A percentile compares a stretch with the other conserved stretches of the same genome.
phyloP scores from a whole-genome alignment of 768 basidiomycete genomes.

The Trametes cinnabarina region DNA sequence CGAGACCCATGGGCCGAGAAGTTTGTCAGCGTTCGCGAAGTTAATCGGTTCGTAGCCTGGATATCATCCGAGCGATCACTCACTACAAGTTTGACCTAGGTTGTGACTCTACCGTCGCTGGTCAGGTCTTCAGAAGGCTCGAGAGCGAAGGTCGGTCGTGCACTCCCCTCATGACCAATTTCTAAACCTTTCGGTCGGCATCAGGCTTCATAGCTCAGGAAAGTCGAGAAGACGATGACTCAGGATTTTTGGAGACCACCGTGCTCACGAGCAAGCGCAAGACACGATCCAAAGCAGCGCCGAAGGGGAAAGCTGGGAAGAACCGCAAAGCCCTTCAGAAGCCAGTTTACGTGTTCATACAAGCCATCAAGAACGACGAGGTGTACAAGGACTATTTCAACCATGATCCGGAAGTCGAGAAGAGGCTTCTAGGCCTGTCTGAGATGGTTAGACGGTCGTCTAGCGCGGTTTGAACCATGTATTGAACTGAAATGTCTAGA shows the following conservation, averaged over 20 bases:
- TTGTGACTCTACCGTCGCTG: constrained; percentile 51
- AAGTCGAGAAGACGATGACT: constrained; percentile 45
- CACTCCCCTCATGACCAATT: not conserved
- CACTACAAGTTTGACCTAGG: constrained; percentile 34
- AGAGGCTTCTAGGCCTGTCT: constrained; percentile 55
- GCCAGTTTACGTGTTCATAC: constrained; percentile 57
- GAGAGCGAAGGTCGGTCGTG: constrained; percentile 60
- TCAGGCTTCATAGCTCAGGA: constrained; percentile 62
- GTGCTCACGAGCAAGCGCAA: constrained; percentile 40
- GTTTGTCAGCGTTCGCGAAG: constrained; percentile 53
- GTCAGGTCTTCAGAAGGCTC: constrained; percentile 64
- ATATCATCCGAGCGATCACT: too few relatives aligned
- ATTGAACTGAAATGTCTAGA: constrained; percentile 12
- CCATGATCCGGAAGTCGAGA: constrained; percentile 57
- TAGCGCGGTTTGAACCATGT: constrained; percentile 1
- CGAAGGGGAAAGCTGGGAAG: constrained; percentile 43
- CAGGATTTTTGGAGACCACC: constrained; percentile 46
- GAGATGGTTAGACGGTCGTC: constrained; percentile 44
- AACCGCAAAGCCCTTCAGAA: constrained; percentile 53
- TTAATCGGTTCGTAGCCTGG: constrained; percentile 48
- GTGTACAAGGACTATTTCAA: constrained; percentile 70
- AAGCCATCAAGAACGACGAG: constrained; percentile 39
- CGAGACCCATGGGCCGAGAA: constrained; percentile 45
- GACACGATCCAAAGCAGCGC: constrained; percentile 26
- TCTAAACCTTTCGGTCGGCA: not conserved